Percentiles rank a stretch among this genome's conserved stretches.
These are phyloP conservation scores for Paramecium pentaurelia DNA, from an alignment of 73 alveolate genomes.

Conservation along the genomic window DNA sequence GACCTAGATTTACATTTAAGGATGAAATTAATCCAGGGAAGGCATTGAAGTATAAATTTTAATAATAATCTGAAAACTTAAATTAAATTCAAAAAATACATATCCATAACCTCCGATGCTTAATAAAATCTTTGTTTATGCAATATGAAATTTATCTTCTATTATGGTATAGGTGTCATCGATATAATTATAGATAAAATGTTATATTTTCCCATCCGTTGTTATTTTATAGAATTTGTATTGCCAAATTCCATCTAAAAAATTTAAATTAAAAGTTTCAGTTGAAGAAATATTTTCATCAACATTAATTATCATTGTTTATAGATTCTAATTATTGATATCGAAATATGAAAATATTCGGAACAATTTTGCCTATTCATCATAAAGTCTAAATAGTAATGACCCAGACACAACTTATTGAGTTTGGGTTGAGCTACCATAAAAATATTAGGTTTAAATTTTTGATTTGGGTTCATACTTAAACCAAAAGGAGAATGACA, in stretches of 20 bases:
- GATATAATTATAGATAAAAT: not conserved
- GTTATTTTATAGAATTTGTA: not conserved
- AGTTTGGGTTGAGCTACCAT: not conserved
- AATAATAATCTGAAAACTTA: not conserved
- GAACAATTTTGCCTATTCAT: not conserved
- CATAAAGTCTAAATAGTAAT: not conserved
- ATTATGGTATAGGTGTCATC: not conserved
- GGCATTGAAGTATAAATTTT: not conserved
- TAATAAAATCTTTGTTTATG: not conserved
- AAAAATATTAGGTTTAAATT: not conserved
- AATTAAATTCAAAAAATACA: not conserved
- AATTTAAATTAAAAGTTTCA: not conserved
- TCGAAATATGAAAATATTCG: not conserved
- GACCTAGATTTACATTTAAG: not conserved
- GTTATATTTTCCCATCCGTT: not conserved
- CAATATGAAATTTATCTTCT: not conserved
- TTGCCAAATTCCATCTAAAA: not conserved
- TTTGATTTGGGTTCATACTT: not conserved
- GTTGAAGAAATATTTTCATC: not conserved
- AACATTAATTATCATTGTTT: not conserved
- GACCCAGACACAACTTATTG: not conserved
- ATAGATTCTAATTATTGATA: not conserved
- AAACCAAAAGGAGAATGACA: not conserved
- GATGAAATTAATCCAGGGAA: not conserved
- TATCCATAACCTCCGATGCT: not conserved